phyloP scores from a whole-genome alignment of 202 grass and related monocot species.

The Bolboschoenoplectus hybrid region DNA sequence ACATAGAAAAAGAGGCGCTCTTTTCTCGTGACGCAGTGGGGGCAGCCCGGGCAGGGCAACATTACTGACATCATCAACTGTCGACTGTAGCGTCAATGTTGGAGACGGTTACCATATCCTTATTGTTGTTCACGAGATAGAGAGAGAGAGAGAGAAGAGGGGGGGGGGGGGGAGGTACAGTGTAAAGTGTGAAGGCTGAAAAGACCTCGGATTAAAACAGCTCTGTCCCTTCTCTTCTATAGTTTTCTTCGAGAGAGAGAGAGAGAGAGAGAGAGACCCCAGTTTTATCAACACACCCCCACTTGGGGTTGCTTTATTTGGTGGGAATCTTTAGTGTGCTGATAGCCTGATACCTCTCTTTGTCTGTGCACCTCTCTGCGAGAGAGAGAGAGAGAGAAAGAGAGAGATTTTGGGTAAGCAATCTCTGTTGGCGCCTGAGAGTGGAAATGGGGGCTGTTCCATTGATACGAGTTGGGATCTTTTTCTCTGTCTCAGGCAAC shows the following conservation, averaged over 20 bases:
- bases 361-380: conserved; percentile 28
- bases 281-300: conserved; percentile 25
- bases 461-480: conserved; percentile 12
- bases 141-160: background rate
- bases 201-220: conserved; percentile 29
- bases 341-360: conserved; percentile 31
- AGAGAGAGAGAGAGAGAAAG: conserved; percentile 8
- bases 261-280: conserved; percentile 14
- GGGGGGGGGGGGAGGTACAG: conserved; percentile 4
- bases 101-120: conserved; percentile 4
- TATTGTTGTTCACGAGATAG: conserved; percentile 21
- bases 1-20: background rate
- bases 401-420: conserved; percentile 1
- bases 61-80: conserved; percentile 23
- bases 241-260: conserved; percentile 30
- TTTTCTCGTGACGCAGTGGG: conserved; percentile 9
- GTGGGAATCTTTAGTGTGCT: conserved; percentile 38
- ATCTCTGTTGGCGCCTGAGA: conserved; percentile 10
- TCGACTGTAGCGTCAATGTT: background rate
- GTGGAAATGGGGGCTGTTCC: conserved; percentile 24
- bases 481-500: background rate
- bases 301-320: conserved; percentile 39
- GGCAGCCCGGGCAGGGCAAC: too few relatives aligned
- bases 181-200: conserved; percentile 37
- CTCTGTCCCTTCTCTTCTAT: background rate